Evolutionary conservation across 257 asterid genomes (phyloP), one percentile per base, ranked within the genome.

Genomic region (Solanum etuberosum): DNA sequence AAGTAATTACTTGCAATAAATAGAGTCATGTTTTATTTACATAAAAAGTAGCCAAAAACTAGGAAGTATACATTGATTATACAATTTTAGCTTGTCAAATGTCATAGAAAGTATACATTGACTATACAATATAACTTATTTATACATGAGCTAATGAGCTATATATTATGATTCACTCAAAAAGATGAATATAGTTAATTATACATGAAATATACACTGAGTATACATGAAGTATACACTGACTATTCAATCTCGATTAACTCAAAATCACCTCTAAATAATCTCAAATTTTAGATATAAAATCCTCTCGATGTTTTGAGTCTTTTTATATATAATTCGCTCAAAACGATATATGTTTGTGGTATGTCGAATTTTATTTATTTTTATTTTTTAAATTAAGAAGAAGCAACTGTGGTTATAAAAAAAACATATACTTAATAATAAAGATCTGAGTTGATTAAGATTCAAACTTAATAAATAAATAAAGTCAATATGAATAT

Each of bases 331-430:
- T 18, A 20, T 20, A 54, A 7, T 20, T 54, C 63, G 25, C 10
- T 54, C 11, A 54, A 54, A 54, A 54, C 11, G 5, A 7, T 54
- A 18, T 54, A 54, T 5, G 6, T 54, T 54, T 54, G 2, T 0
- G 4, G 5, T 7, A 54, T 3, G 0, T 20, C 1, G 0, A 51
- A 5, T 51, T 18, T 51, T 16, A 16, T 16, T 51, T 51, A 4
- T 13, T 46, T 46, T 46, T 46, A 13, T 46, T 15, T 51, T 16
- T 51, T 18, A 16, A 16, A 51, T 16, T 23, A 51, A 51, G n/a
- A 18, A 51, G 61, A 16, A 51, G n/a, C 61, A 51, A 6, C 4
- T 3, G 63, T 54, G 63, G 9, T 54, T 23, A 61, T 23, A 23
- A 61, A 5, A 7, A 43, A 7, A 51, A 14, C 0, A 57, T 23